Evolutionary conservation across 176 grass and related monocot species (phyloP).

Genomic region (Carex scoparia): DNA sequence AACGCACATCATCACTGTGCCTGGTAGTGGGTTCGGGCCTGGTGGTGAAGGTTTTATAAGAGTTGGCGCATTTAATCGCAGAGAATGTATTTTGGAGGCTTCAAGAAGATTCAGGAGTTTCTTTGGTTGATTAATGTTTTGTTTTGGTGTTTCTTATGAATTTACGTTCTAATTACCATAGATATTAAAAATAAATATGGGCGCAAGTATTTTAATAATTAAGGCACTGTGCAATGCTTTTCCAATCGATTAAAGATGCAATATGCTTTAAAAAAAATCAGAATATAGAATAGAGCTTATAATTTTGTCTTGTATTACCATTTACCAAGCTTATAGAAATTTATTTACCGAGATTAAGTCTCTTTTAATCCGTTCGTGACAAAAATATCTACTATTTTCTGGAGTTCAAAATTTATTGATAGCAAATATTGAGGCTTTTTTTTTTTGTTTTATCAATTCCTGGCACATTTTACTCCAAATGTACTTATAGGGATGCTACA

Average conservation of each 20-base stretch:
- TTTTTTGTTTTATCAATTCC: too few relatives aligned
- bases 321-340: background rate
- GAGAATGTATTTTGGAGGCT: constrained; percentile 59
- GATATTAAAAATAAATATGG: background rate
- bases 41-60: constrained; percentile 89
- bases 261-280: background rate
- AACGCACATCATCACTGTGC: constrained; percentile 81
- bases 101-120: constrained; percentile 54
- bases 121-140: constrained; percentile 33
- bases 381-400: background rate
- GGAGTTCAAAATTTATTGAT: too few relatives aligned
- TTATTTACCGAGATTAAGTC: background rate
- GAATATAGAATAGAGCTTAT: background rate
- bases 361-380: background rate
- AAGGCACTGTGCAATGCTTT: background rate
- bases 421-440: too few relatives aligned
- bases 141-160: background rate
- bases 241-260: background rate
- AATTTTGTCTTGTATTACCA: background rate
- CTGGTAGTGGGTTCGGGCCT: constrained; percentile 75
- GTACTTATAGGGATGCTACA: too few relatives aligned
- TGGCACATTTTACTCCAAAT: too few relatives aligned
- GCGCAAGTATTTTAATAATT: background rate
- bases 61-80: constrained; percentile 72
- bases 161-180: background rate